Evolutionary conservation across 768 basidiomycete genomes (phyloP).

Genomic region (Boletus rubroflammeus): DNA sequence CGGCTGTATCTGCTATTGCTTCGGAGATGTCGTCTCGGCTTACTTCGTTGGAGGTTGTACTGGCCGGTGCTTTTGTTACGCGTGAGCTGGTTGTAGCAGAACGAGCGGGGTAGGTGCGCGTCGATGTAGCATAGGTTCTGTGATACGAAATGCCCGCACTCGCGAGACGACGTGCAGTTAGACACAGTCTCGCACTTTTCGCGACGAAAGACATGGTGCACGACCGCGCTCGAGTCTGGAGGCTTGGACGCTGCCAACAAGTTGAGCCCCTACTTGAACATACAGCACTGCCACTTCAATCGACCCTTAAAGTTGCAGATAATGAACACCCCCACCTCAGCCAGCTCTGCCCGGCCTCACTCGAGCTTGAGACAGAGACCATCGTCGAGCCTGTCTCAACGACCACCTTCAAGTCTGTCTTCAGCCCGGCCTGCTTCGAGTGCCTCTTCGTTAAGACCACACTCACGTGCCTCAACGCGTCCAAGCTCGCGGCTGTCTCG

Average conservation of each 20-base stretch:
- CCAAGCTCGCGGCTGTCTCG: slow-evolving; percentile 47
- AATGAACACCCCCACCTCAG: slow-evolving; percentile 25
- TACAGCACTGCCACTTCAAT: neutral
- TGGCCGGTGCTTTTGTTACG: slow-evolving; percentile 30
- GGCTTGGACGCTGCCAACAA: neutral
- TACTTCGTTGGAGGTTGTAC: slow-evolving; percentile 27
- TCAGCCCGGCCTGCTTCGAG: slow-evolving; percentile 43
- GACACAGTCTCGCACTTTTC: slow-evolving; percentile 6
- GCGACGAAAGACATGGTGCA: slow-evolving; percentile 15
- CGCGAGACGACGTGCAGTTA: slow-evolving; percentile 7
- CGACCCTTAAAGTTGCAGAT: neutral
- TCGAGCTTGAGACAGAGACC: slow-evolving; percentile 26
- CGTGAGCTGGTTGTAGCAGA: slow-evolving; percentile 19
- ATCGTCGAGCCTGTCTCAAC: slow-evolving; percentile 37
- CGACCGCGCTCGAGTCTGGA: neutral
- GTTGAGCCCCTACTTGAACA: neutral
- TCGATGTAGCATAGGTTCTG: slow-evolving; percentile 20
- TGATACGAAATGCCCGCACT: neutral
- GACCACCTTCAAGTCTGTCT: slow-evolving; percentile 48
- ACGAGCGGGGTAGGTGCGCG: slow-evolving; percentile 27
- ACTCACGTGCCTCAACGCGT: slow-evolving; percentile 32
- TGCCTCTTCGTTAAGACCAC: slow-evolving; percentile 37
- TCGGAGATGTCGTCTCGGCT: slow-evolving; percentile 17
- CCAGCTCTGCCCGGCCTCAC: slow-evolving; percentile 16
- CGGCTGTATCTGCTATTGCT: slow-evolving; percentile 20